Percentiles rank a stretch among this genome's conserved stretches.
Evolutionary conservation across 805 yeast species (phyloP).

Genomic region (Teunomyces funiuensis): DNA sequence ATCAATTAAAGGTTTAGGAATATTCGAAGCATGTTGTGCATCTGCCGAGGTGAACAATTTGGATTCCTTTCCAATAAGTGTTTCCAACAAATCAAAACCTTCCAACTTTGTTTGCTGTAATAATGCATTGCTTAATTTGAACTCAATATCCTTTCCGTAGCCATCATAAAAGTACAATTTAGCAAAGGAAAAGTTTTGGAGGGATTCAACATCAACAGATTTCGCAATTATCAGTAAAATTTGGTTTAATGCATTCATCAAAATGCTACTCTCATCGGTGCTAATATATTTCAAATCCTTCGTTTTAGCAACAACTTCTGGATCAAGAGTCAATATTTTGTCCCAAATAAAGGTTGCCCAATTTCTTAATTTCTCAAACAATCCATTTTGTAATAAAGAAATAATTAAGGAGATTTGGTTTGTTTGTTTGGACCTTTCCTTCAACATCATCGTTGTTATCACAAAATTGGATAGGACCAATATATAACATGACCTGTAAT

Average conservation of each 20-base stretch:
- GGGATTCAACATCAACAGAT: conserved; percentile 37
- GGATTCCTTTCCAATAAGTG: conserved; percentile 22
- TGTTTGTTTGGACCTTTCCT: conserved; percentile 22
- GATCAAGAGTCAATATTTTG: conserved; percentile 17
- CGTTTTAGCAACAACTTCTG: conserved; percentile 18
- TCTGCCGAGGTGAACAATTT: not conserved
- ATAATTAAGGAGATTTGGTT: conserved; percentile 44
- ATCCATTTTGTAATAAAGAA: conserved; percentile 52
- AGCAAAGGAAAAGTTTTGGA: conserved; percentile 40
- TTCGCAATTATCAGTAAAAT: conserved; percentile 47
- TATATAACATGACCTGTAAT: conserved; percentile 24
- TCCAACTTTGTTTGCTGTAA: conserved; percentile 42
- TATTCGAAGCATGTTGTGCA: conserved; percentile 14
- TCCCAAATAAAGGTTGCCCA: conserved; percentile 23
- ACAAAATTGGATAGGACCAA: conserved; percentile 38
- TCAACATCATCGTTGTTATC: conserved; percentile 26
- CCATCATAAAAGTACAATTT: conserved; percentile 17
- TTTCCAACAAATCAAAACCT: conserved; percentile 38
- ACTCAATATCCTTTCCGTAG: conserved; percentile 13
- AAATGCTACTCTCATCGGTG: conserved; percentile 33
- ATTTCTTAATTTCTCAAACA: conserved; percentile 36
- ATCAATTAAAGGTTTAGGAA: conserved; percentile 42
- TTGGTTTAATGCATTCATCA: conserved; percentile 44
- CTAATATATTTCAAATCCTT: conserved; percentile 34
- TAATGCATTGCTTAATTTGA: conserved; percentile 23